Conservation (phyloP, 176 grass and related monocot species). For the Puccinellia tenuiflora region DNA sequence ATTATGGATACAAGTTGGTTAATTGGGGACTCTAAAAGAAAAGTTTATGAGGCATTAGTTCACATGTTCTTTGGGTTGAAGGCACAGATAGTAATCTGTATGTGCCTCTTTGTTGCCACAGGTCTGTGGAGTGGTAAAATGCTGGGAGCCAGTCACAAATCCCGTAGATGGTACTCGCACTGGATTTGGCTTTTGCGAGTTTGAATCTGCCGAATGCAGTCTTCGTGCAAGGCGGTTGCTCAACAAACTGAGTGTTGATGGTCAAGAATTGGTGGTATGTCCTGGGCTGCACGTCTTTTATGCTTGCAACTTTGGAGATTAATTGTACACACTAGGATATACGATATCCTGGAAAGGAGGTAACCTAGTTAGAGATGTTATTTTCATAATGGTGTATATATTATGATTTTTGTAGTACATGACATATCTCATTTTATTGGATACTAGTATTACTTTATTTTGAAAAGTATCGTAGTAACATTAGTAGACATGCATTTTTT, state of each 20-base stretch:
- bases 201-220: constrained; percentile 80
- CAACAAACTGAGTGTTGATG: constrained; percentile 75
- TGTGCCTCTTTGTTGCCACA: constrained; percentile 21
- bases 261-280: constrained; percentile 80
- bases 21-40: not conserved
- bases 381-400: not conserved
- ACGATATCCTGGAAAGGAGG: not conserved
- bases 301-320: not conserved
- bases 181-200: constrained; percentile 91
- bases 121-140: constrained; percentile 79
- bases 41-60: not conserved
- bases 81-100: not conserved
- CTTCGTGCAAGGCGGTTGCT: constrained; percentile 69
- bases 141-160: constrained; percentile 76
- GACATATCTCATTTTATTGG: not conserved
- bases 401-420: not conserved
- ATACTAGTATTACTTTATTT: not conserved
- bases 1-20: not conserved
- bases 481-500: not conserved
- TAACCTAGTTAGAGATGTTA: not conserved
- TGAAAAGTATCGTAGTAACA: not conserved
- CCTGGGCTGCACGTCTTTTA: not conserved
- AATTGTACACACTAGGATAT: not conserved
- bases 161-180: constrained; percentile 53
- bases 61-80: not conserved